These are phyloP conservation scores for Lactuca sativa DNA, from an alignment of 129 eudicot genomes.

Conservation along the genomic window DNA sequence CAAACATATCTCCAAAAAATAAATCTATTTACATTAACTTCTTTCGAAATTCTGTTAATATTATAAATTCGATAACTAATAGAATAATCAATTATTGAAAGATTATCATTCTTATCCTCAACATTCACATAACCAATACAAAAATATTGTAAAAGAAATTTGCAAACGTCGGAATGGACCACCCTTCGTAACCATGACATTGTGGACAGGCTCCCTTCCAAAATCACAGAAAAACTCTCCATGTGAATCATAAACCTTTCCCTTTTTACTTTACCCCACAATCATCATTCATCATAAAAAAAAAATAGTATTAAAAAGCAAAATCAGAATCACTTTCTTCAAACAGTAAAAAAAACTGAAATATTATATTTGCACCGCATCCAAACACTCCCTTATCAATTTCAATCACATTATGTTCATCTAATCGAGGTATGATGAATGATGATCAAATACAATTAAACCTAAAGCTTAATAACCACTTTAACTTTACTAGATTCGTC, in stretches of 20 bases:
- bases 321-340: neutral
- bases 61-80: too few species aligned
- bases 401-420: neutral
- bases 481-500: conserved; percentile 2
- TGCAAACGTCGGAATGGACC: conserved; percentile 26
- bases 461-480: neutral
- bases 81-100: neutral
- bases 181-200: conserved; percentile 29
- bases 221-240: conserved; percentile 15
- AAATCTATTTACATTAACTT: neutral
- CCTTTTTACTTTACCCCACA: conserved; percentile 27
- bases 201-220: conserved; percentile 38
- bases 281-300: neutral
- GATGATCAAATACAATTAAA: neutral
- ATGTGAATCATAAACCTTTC: conserved; percentile 22
- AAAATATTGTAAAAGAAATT: conserved; percentile 12
- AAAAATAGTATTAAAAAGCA: too few species aligned
- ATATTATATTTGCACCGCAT: neutral
- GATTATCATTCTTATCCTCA: conserved; percentile 23
- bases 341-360: neutral
- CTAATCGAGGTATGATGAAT: neutral
- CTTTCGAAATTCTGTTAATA: too few species aligned
- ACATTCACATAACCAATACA: conserved; percentile 30
- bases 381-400: neutral
- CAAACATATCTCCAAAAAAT: neutral